Evolutionary conservation across 371 early-diverging fungal genomes (phyloP).

Genomic region (Mucor indicus): DNA sequence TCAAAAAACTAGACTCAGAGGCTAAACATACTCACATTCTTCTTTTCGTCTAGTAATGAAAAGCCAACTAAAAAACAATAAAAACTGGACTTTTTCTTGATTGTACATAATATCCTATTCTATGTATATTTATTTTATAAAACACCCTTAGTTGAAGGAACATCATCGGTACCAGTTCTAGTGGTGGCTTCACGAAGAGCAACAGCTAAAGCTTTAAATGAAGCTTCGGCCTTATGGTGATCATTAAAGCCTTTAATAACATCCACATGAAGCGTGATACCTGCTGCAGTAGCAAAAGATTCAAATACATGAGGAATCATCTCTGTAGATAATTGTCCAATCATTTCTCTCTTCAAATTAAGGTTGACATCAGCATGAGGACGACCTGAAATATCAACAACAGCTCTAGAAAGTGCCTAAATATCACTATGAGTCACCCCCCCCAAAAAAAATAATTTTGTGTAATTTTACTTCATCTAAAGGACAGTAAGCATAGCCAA

Average conservation of each 20-base stretch:
- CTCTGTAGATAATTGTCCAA: conserved; percentile 88
- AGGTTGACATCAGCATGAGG: conserved; percentile 81
- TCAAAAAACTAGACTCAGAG: too few species aligned
- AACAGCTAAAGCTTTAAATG: conserved; percentile 96
- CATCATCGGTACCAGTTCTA: conserved; percentile 75
- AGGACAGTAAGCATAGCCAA: conserved; percentile 94
- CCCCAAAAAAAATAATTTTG: background rate
- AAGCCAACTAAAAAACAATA: too few species aligned
- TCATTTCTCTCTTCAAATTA: conserved; percentile 84
- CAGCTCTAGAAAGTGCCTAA: conserved; percentile 87
- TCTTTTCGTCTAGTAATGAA: too few species aligned
- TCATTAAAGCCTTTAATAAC: conserved; percentile 89
- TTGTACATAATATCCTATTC: too few species aligned
- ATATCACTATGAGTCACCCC: too few species aligned
- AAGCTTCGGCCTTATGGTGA: conserved; percentile 91
- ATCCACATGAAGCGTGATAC: conserved; percentile 95
- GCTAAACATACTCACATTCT: too few species aligned
- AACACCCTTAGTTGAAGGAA: conserved; percentile 95
- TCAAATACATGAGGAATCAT: conserved; percentile 96
- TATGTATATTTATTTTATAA: too few species aligned
- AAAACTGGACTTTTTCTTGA: too few species aligned
- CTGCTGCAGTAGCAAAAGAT: conserved; percentile 89
- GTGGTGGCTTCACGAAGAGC: conserved; percentile 85
- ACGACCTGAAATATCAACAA: conserved; percentile 97
- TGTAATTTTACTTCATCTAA: conserved; percentile 76